These are phyloP conservation scores for Lophium mytilinum DNA, from an alignment of 495 filamentous ascomycete genomes.

Conservation along the genomic window DNA sequence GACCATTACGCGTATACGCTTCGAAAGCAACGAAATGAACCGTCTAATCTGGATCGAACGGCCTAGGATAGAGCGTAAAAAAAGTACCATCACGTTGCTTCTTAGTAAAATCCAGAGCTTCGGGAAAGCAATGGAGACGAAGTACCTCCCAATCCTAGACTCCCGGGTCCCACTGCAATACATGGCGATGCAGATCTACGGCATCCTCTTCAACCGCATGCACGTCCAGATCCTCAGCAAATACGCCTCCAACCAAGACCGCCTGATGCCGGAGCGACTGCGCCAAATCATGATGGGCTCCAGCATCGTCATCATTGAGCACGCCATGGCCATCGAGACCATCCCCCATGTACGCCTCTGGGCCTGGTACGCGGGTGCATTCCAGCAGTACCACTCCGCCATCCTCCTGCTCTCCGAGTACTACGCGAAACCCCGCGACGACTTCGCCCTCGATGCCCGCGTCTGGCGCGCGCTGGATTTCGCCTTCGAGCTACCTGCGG, in stretches of 20 bases:
- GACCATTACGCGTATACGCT: constrained; percentile 56
- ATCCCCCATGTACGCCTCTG: constrained; percentile 40
- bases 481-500: constrained; percentile 53
- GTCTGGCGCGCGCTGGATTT: constrained; percentile 67
- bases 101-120: constrained; percentile 57
- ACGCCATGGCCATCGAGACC: constrained; percentile 52
- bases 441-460: constrained; percentile 46
- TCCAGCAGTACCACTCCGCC: constrained; percentile 43
- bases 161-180: constrained; percentile 49
- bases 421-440: constrained; percentile 44
- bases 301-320: constrained; percentile 49
- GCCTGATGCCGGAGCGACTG: constrained; percentile 43
- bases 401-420: constrained; percentile 41
- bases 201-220: constrained; percentile 51
- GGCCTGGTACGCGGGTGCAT: constrained; percentile 39
- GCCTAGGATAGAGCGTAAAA: constrained; percentile 49
- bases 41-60: constrained; percentile 57
- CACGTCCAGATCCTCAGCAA: constrained; percentile 58
- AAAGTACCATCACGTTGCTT: constrained; percentile 48
- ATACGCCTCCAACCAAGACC: constrained; percentile 41
- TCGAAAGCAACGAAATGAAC: constrained; percentile 67
- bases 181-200: constrained; percentile 51
- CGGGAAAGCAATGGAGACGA: constrained; percentile 47
- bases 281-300: constrained; percentile 43
- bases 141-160: constrained; percentile 52